Evolutionary conservation across 371 early-diverging fungal genomes (phyloP), one percentile per base, ranked within the genome.

Genomic region (Zopfochytrium polystomum): DNA sequence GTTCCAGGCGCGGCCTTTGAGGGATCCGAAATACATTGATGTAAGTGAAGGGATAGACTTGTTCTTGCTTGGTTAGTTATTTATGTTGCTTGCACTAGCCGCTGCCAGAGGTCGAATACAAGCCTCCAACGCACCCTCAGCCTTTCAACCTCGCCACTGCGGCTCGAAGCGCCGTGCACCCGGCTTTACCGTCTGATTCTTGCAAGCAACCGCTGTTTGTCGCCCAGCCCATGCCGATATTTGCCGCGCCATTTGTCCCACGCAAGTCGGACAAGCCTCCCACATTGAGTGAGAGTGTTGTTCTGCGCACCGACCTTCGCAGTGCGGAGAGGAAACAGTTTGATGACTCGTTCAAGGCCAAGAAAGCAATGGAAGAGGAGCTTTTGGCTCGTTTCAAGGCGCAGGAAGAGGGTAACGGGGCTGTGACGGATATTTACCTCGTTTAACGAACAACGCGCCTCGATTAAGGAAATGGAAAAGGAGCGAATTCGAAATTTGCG

Each of bases 61-160:
- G 43, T 33, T 3, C 23, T 45, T 27, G 18, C 43, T 3, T 15
- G 9, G 23, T 47, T 35, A 18, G 2, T 55, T 46, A 18, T 18
- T 2, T 34, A 18, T 27, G 34, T 42, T 27, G 31, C 20, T n/a
- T 15, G 34, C 42, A 23, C 29, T 22, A 73, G 66, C 33, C 52
- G 15, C 61, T 53, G 26, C 62, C 66, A 26, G 43, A 38, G 33
- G 60, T 62, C 22, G 52, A 58, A 44, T 60, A 61, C 9, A 58
- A 58, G 42, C 67, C 66, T 1, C 20, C 66, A 0, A 75, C 78
- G n/a, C 58, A 81, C 50, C 83, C 80, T n/a, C 45, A 68, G 48
- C 84, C 84, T 4, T 86, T 86, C 60, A 48, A 66, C 20, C 73
- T 85, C n/a, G n/a, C 25, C 44, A 64, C n/a, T n/a, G n/a, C n/a